Percentiles rank a stretch among this genome's conserved stretches.
Conservation (phyloP, 345 rosid species). For the Litchi chinensis region DNA sequence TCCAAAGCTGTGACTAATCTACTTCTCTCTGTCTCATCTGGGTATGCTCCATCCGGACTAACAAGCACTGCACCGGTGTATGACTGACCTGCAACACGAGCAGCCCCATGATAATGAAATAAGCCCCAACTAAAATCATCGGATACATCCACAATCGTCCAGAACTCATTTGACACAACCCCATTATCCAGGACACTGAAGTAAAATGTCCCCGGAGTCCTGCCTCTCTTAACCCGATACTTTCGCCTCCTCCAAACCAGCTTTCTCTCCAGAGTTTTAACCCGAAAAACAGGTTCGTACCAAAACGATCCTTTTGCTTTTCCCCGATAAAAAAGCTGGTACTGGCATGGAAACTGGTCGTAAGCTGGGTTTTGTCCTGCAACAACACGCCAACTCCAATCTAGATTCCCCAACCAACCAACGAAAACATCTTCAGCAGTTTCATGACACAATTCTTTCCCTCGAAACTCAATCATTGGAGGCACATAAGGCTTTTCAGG, state of each 20-base stretch:
- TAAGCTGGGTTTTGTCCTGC: slow-evolving; percentile 98
- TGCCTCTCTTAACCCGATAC: slow-evolving; percentile 78
- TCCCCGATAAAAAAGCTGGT: slow-evolving; percentile 87
- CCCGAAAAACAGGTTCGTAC: slow-evolving; percentile 95
- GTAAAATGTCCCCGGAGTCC: slow-evolving; percentile 66
- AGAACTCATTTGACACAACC: slow-evolving; percentile 85
- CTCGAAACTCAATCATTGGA: slow-evolving; percentile 71
- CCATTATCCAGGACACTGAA: slow-evolving; percentile 92
- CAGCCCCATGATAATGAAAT: slow-evolving; percentile 90
- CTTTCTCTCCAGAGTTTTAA: slow-evolving; percentile 69
- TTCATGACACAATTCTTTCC: slow-evolving; percentile 58
- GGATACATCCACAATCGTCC: slow-evolving; percentile 82
- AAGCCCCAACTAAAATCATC: slow-evolving; percentile 93
- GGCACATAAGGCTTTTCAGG: slow-evolving; percentile 70
- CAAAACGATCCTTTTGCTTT: slow-evolving; percentile 90
- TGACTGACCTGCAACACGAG: slow-evolving; percentile 90
- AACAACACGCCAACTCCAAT: slow-evolving; percentile 94
- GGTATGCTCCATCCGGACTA: slow-evolving; percentile 76
- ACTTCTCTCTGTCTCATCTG: slow-evolving; percentile 44
- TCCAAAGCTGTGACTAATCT: slow-evolving; percentile 60
- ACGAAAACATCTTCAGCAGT: slow-evolving; percentile 87
- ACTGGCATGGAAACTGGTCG: slow-evolving; percentile 95
- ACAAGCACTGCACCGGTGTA: slow-evolving; percentile 92
- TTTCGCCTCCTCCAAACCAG: slow-evolving; percentile 88
- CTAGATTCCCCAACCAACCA: slow-evolving; percentile 80